Evolutionary conservation across 345 rosid species (phyloP).

Genomic region (Reutealis trisperma): DNA sequence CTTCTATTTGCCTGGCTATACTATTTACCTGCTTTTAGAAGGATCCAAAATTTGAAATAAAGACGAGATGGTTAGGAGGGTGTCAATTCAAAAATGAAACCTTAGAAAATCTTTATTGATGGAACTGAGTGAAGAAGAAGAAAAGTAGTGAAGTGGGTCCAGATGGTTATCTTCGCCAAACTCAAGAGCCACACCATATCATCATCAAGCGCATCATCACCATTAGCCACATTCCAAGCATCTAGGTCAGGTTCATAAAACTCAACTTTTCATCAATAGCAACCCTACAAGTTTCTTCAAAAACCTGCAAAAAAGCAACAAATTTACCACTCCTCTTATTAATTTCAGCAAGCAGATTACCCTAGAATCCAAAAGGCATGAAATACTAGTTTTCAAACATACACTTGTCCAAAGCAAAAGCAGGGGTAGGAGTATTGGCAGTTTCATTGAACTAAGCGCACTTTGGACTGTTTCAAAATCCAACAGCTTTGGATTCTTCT

Average conservation of each 20-base stretch:
- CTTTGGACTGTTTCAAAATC: constrained; percentile 52
- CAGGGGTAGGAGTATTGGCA: constrained; percentile 50
- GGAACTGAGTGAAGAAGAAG: too few species aligned
- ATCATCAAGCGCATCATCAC: too few species aligned
- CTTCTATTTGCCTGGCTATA: constrained; percentile 61
- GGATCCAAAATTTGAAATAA: too few species aligned
- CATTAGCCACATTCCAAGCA: constrained; percentile 64
- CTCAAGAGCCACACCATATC: too few species aligned
- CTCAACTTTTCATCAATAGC: constrained; percentile 71
- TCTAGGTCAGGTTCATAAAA: constrained; percentile 68
- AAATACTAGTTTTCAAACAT: constrained; percentile 82
- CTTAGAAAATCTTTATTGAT: too few species aligned
- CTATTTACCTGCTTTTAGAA: too few species aligned
- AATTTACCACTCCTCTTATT: constrained; percentile 48
- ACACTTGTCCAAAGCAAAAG: constrained; percentile 74
- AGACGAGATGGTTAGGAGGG: too few species aligned
- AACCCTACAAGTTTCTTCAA: constrained; percentile 68
- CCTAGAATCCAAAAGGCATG: constrained; percentile 79
- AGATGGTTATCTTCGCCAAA: too few species aligned
- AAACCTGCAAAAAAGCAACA: constrained; percentile 58
- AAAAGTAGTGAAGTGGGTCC: too few species aligned
- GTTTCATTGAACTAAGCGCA: constrained; percentile 61
- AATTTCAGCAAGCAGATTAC: constrained; percentile 55
- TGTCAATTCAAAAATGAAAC: too few species aligned
- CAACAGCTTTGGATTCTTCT: constrained; percentile 57